phyloP scores from a whole-genome alignment of 306 rosid genomes.

The Ochetophila trinervis region DNA sequence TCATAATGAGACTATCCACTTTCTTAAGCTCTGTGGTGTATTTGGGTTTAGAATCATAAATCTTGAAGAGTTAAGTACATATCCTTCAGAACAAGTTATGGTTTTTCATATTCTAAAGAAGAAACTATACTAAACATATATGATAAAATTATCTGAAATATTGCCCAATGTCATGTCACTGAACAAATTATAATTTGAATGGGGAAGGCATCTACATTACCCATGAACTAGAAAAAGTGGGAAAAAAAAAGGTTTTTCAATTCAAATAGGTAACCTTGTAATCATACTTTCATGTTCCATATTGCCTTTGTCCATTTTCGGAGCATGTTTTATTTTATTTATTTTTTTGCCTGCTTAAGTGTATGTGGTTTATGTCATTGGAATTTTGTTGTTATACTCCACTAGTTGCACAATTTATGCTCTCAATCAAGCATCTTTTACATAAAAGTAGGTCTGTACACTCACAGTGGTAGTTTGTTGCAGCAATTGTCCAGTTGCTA shows the following conservation, averaged over 20 bases:
- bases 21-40: background rate
- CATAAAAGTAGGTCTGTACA: background rate
- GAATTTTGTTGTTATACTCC: background rate
- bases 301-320: background rate
- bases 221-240: background rate
- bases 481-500: slow-evolving; percentile 87
- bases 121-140: no score
- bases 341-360: background rate
- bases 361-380: background rate
- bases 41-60: no score
- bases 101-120: no score
- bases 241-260: background rate
- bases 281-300: background rate
- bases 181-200: background rate
- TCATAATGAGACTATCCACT: background rate
- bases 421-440: background rate
- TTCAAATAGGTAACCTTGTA: background rate
- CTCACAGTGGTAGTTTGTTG: slow-evolving; percentile 16
- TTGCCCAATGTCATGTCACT: background rate
- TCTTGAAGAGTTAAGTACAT: no score
- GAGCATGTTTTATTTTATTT: background rate
- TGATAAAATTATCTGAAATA: background rate
- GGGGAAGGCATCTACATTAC: background rate
- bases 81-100: no score
- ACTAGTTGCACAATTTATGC: background rate